These are phyloP conservation scores for Croton setiger DNA, from an alignment of 441 rosid genomes.

Conservation along the genomic window DNA sequence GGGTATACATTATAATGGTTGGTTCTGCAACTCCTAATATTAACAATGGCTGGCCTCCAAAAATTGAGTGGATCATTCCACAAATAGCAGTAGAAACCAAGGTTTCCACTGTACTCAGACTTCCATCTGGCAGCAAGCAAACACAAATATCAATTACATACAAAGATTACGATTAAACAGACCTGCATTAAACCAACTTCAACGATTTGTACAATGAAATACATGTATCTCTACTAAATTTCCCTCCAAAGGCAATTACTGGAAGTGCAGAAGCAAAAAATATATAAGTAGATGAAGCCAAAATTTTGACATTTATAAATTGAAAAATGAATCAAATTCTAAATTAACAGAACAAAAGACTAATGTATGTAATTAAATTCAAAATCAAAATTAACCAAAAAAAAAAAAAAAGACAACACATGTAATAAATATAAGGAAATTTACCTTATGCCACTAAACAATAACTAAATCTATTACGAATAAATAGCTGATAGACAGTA, in stretches of 20 bases:
- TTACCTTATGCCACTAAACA: constrained; percentile 29
- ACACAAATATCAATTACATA: constrained; percentile 10
- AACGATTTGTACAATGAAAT: neutral
- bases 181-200: neutral
- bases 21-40: no score
- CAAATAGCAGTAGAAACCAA: no score
- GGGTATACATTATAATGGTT: no score
- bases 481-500: neutral
- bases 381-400: no score
- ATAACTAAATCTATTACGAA: no score
- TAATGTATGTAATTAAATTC: no score
- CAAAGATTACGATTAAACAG: neutral
- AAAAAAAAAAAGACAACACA: no score
- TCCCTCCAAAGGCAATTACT: constrained; percentile 90
- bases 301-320: constrained; percentile 37
- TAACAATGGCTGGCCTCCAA: no score
- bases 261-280: constrained; percentile 96
- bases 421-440: neutral
- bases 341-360: no score
- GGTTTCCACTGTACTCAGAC: constrained; percentile 78
- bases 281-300: constrained; percentile 72
- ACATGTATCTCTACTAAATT: constrained; percentile 82
- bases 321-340: neutral
- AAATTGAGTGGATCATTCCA: no score
- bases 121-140: constrained; percentile 49